Evolutionary conservation across 2,329 filamentous ascomycete genomes (phyloP), one percentile per base, ranked within the genome.

Genomic region (Diaporthe vexans): DNA sequence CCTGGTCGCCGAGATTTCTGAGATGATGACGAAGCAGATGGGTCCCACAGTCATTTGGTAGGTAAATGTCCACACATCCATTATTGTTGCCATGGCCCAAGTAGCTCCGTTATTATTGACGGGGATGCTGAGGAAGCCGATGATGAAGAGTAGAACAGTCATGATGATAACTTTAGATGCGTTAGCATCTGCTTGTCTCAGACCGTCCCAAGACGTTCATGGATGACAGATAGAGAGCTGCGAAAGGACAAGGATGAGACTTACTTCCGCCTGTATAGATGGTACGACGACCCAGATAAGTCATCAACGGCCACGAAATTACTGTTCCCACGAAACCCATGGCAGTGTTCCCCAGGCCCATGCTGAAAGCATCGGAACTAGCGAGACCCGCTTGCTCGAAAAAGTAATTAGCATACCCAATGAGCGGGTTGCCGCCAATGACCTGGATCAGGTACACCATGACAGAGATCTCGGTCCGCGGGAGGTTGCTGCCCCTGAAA

Each of bases 381-480:
- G 85, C 81, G 79, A 89, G 82, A n/a, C 87, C 86, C 6, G 86
- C 87, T 75, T 86, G 86, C 68, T 81, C 79, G 74, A 83, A 78
- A 77, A 88, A 87, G 77, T 87, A 88, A 8, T 83, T 82, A n/a
- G 85, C 85, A 77, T 87, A 87, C 0, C 85, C 86, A 82, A 88
- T 88, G 51, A 89, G 81, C 58, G 85, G 86, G 68, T 85, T 83
- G 6, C 87, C 87, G 19, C 86, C 84, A 0, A 88, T 82, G 0
- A 85, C 85, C 77, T 88, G 86, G 17, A 88, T 85, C 1, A 87
- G 81, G 84, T 86, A 89, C 58, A 88, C 83, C 24, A 84, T 82
- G 52, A 87, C 81, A 0, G 87, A 87, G 35, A 90, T 87, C 77
- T 89, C 87, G 8, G 88, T 89, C n/a, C 89, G 83, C 19, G 87